Evolutionary conservation across 2,329 filamentous ascomycete genomes (phyloP).

Genomic region (Colletotrichum tofieldiae): DNA sequence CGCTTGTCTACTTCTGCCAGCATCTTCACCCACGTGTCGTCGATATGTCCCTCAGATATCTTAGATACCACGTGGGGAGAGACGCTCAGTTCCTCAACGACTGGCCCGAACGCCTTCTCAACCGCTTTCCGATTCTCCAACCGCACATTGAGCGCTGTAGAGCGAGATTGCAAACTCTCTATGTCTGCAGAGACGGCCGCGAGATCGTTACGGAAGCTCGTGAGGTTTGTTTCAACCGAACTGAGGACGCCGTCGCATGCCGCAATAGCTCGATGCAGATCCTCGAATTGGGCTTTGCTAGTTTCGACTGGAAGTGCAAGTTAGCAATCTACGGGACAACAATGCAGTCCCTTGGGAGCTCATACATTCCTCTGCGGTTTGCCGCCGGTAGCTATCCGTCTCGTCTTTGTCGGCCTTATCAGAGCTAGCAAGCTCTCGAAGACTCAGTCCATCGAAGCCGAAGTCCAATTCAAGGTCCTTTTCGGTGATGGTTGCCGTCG

Average conservation of each 20-base stretch:
- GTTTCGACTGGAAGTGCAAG: slow-evolving; percentile 72
- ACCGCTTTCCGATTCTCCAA: slow-evolving; percentile 92
- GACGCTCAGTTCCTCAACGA: slow-evolving; percentile 93
- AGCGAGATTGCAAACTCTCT: slow-evolving; percentile 91
- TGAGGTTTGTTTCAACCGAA: slow-evolving; percentile 93
- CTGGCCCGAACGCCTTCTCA: slow-evolving; percentile 87
- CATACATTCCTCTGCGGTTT: slow-evolving; percentile 82
- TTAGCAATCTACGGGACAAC: slow-evolving; percentile 36
- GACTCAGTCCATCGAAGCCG: slow-evolving; percentile 83
- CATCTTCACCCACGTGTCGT: slow-evolving; percentile 89
- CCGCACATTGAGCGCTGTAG: slow-evolving; percentile 84
- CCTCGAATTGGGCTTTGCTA: slow-evolving; percentile 89
- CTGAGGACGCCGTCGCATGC: slow-evolving; percentile 94
- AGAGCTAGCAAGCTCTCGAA: slow-evolving; percentile 77
- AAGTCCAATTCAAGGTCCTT: slow-evolving; percentile 76
- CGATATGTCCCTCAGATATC: slow-evolving; percentile 90
- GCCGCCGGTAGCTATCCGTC: slow-evolving; percentile 55
- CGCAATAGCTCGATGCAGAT: slow-evolving; percentile 89
- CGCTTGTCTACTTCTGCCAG: slow-evolving; percentile 88
- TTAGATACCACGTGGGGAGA: slow-evolving; percentile 87
- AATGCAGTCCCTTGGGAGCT: neutral
- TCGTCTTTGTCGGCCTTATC: slow-evolving; percentile 49
- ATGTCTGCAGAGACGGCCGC: slow-evolving; percentile 95
- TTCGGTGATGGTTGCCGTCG: slow-evolving; percentile 55
- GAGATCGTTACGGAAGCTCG: slow-evolving; percentile 93